These are phyloP conservation scores for Yarrowia alimentaria DNA, from an alignment of 805 yeast species.

Conservation along the genomic window DNA sequence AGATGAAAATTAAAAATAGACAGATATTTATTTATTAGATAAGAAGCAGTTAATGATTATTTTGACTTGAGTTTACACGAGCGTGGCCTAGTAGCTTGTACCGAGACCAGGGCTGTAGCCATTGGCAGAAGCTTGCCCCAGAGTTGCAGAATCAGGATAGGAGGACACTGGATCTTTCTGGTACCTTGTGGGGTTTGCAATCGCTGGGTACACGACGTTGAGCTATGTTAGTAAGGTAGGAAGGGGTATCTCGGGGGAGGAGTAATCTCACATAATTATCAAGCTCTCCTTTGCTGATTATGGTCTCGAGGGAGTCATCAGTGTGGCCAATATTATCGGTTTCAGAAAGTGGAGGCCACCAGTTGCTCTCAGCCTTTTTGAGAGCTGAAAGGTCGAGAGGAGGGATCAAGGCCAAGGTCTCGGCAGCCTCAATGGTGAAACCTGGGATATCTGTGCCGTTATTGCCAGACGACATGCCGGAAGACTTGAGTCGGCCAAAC, in stretches of 20 bases:
- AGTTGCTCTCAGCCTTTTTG: neutral
- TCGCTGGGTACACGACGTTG: too few relatives aligned
- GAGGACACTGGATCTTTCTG: too few relatives aligned
- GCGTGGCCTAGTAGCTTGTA: too few relatives aligned
- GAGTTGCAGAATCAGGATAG: too few relatives aligned
- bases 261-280: conserved; percentile 3
- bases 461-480: conserved; percentile 20
- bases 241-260: too few relatives aligned
- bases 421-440: neutral
- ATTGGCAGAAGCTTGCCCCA: too few relatives aligned
- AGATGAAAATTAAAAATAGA: neutral
- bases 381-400: conserved; percentile 2
- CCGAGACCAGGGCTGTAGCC: too few relatives aligned
- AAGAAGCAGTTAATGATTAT: too few relatives aligned
- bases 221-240: too few relatives aligned
- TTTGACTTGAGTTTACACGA: too few relatives aligned
- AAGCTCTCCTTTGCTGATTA: conserved; percentile 6
- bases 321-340: neutral
- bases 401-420: neutral
- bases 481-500: conserved; percentile 7
- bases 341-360: conserved; percentile 5
- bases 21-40: conserved; percentile 7
- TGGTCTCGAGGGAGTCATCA: conserved; percentile 6
- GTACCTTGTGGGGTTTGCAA: too few relatives aligned
- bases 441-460: conserved; percentile 9